Conservation (phyloP, 306 rosid genomes). For the Quercus bicolor region DNA sequence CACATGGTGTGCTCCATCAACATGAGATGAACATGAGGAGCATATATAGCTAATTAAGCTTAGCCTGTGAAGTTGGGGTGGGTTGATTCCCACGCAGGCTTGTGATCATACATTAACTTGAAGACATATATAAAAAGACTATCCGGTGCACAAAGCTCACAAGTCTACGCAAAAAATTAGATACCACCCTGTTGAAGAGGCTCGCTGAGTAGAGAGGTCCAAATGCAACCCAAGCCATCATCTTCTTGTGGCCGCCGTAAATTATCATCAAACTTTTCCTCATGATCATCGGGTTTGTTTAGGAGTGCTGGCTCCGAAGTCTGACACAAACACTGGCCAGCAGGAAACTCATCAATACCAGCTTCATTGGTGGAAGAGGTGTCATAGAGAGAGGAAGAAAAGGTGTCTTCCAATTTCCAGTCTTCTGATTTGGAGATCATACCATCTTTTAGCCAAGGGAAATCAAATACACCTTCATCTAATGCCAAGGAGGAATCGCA, state of each 20-base stretch:
- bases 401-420: conserved; percentile 57
- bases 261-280: conserved; percentile 31
- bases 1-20: not conserved
- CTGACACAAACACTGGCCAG: conserved; percentile 31
- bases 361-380: conserved; percentile 12
- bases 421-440: conserved; percentile 53
- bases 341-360: conserved; percentile 35
- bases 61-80: not conserved
- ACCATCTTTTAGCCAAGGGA: conserved; percentile 92
- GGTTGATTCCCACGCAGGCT: not conserved
- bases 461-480: conserved; percentile 81
- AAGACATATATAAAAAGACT: not conserved
- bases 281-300: conserved; percentile 26
- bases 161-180: not conserved
- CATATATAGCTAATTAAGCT: too few relatives aligned
- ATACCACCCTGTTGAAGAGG: conserved; percentile 27
- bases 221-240: conserved; percentile 52
- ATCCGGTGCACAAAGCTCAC: too few relatives aligned
- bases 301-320: conserved; percentile 26
- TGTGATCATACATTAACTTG: too few relatives aligned
- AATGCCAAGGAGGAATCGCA: conserved; percentile 26
- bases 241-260: conserved; percentile 31
- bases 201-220: conserved; percentile 44
- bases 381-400: conserved; percentile 36
- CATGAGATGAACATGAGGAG: conserved; percentile 6